Evolutionary conservation across 2,329 filamentous ascomycete genomes (phyloP), one percentile per base, ranked within the genome.

Genomic region (Furcasterigmium sp.): DNA sequence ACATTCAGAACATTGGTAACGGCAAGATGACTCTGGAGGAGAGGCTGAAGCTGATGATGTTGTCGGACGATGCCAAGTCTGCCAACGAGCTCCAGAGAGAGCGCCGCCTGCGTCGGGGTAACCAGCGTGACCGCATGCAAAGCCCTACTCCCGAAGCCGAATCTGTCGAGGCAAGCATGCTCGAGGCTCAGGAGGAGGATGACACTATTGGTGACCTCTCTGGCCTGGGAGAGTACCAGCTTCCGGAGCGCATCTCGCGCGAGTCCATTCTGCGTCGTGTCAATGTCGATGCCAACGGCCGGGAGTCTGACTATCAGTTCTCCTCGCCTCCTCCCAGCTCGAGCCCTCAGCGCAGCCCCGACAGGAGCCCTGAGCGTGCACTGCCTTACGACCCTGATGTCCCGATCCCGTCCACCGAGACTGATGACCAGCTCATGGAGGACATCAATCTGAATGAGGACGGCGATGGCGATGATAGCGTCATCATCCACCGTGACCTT

Each of bases 201-300:
- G 77, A 82, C 43, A 73, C 74, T 3, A 57, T 82, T 35, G 80
- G 77, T 37, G 80, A 85, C 43, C 61, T 84, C 53, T 75, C 76
- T 42, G 66, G 74, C 10, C 62, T 83, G 44, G 72, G 76, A 47
- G 78, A 83, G 45, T 85, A 84, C 53, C 74, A 85, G 51, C 67
- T 85, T 13, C 87, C 82, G 15, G 76, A 86, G 10, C 85, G 85
- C 43, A 95, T 97, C 57, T 96, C 91, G 8, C 81, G 91, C 29
- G 93, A 97, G 60, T 95, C 91, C 0, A 97, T 97, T 53, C 72
- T 97, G 54, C 84, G 87, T 42, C 89, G 91, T 49, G 84, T 96
- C 43, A 88, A 93, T 59, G 87, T 75, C 37, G 76, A 73, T 53
- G 41, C 21, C 23, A 65, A 72, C 47, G 77, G 82, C 17, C 66